Evolutionary conservation across 208 protist genomes (phyloP), one percentile per base, ranked within the genome.

Genomic region (Leishmania lainsoni): DNA sequence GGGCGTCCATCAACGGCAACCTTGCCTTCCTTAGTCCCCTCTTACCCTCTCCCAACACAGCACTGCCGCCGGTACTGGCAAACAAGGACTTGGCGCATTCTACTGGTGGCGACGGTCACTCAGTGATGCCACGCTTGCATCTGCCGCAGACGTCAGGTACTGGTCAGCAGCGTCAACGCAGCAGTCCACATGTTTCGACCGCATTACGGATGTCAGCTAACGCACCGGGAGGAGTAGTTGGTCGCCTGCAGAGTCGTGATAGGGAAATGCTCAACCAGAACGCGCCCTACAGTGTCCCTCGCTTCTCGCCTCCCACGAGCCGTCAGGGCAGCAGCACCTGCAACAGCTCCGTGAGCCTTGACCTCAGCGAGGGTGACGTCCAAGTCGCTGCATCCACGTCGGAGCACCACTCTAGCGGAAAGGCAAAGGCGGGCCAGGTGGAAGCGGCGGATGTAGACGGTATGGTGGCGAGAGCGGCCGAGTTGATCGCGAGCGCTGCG

Each of bases 401-500:
- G 39, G 29, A 6, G 39, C 74, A 35, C 32, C 58, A 35, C 26
- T 35, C 1, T 59, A 35, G 14, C 4, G 39, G 22, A 6, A 39
- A 26, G 5, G 29, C 56, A 26, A 69, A 52, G 16, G 61, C 72
- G 35, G 76, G 71, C 58, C 56, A 69, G 12, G 59, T 75, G 22
- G 74, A 49, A 1, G 48, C 56, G 16, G 26, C 61, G 45, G 39
- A 49, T 16, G 77, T 74, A 58, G 58, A 79, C 66, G 42, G 52
- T 35, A 49, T 79, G 29, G 72, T 81, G n/a, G 69, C 49, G 0
- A 48, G 79, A 51, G 82, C 82, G 20, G 78, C 82, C 0, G 73
- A 48, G 48, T 49, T 86, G 6, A 72, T 81, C 74, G 61, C 80
- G 20, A 61, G 75, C 39, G 54, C 58, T 17, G 58, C 26, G 2